Conservation (phyloP, 495 filamentous ascomycete genomes). For the Parmelia sp. region DNA sequence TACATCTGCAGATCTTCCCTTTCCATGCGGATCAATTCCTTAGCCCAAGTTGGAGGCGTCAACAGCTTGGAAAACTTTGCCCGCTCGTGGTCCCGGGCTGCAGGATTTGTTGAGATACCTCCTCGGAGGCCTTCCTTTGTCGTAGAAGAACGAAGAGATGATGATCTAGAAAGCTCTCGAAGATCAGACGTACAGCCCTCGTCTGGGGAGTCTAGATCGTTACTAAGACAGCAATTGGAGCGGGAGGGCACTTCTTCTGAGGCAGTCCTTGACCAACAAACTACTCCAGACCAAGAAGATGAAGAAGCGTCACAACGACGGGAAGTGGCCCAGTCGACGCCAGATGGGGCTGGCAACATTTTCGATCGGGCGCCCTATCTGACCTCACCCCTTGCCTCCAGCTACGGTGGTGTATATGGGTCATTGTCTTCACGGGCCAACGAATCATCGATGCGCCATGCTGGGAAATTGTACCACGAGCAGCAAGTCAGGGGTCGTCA, state of each 20-base stretch:
- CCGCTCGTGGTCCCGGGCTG: constrained; percentile 87
- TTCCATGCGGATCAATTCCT: constrained; percentile 57
- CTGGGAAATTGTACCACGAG: constrained; percentile 63
- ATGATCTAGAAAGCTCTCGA: neutral
- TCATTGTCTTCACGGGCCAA: constrained; percentile 63
- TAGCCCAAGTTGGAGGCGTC: constrained; percentile 78
- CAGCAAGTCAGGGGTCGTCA: constrained; percentile 51
- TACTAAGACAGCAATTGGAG: constrained; percentile 43
- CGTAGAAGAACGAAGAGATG: constrained; percentile 43
- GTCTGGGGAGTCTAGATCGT: constrained; percentile 34
- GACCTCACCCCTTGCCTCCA: constrained; percentile 59
- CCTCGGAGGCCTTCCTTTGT: constrained; percentile 67
- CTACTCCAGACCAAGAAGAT: constrained; percentile 25
- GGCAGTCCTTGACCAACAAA: constrained; percentile 23
- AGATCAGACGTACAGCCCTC: constrained; percentile 30
- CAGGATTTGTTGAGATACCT: constrained; percentile 78
- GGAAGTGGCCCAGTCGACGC: neutral
- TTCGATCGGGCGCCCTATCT: constrained; percentile 58
- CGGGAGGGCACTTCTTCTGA: constrained; percentile 18
- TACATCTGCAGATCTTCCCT: constrained; percentile 49
- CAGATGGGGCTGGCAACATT: constrained; percentile 39
- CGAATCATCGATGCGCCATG: constrained; percentile 62
- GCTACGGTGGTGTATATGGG: constrained; percentile 71
- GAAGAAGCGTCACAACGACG: constrained; percentile 17
- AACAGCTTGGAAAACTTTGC: constrained; percentile 96